Base-by-base conservation (phyloP, 2,329 filamentous ascomycete genomes). In the Colletotrichum australisinense region DNA sequence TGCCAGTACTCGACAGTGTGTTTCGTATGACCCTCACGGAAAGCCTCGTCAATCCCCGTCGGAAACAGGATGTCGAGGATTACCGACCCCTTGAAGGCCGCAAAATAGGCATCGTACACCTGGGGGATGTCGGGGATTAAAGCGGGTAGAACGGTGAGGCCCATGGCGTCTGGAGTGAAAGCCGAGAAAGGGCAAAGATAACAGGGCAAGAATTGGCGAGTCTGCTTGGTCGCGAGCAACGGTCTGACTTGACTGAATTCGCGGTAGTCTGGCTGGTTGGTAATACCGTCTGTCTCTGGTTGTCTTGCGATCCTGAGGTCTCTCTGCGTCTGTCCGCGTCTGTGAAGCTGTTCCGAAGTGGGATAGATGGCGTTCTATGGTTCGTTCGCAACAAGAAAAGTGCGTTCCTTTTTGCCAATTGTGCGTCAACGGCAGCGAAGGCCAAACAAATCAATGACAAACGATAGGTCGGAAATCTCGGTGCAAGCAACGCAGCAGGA, bases 61-160 rank as follows among this genome's bases (percentile, higher is more conserved):
- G 86, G 83, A 71, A 86, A 87, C n/a, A 86, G 78, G n/a, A 86
- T 80, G 30, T 83, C 79, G 57, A 85, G 80, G 72, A 87, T 84
- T 26, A 83, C 73, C 9, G 78, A 78, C 69, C 82, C 80, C 64
- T 82, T 79, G 79, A 87, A 87, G 38, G 85, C 83, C n/a, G 46
- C 71, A 53, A 87, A 87, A 79, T 87, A 87, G 63, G 83, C 80
- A 73, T 87, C 82, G 80, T 87, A 88, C 42, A 87, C 80, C 42
- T 79, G 78, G 38, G 81, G 80, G 76, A 87, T 86, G 76, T 87
- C 86, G 16, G 84, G 82, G 68, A 86, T 83, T 52, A 87, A 78
- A 24, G 85, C 84, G 46, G 86, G 86, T 30, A 85, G 78, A 30
- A 87, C 80, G 42, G 82, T 80, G 69, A 83, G 83, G 58, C 79